These are phyloP conservation scores for Oryza brachyantha DNA, from an alignment of 176 grass and related monocot species.

Conservation along the genomic window DNA sequence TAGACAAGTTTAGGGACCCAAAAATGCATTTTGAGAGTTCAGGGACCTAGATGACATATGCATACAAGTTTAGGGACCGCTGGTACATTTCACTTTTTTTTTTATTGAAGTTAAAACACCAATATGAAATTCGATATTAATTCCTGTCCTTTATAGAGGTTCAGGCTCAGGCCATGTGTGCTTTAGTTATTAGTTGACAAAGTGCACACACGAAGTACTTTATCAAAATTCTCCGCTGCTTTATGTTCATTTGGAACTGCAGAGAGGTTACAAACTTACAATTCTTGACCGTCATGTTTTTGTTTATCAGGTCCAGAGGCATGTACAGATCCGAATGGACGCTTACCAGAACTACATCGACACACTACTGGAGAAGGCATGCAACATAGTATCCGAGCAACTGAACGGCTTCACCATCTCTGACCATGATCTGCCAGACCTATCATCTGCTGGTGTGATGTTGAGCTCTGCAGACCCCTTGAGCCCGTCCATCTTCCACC, in stretches of 20 bases:
- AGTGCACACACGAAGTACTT: neutral
- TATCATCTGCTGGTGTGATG: conserved; percentile 28
- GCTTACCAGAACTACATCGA: conserved; percentile 71
- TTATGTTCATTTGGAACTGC: neutral
- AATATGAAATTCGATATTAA: neutral
- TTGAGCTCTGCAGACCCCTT: conserved; percentile 39
- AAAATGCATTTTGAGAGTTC: no score
- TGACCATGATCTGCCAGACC: conserved; percentile 35
- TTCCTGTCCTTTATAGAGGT: neutral
- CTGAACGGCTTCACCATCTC: conserved; percentile 48
- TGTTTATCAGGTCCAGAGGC: conserved; percentile 64
- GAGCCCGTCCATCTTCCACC: conserved; percentile 43
- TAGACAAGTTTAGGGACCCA: no score
- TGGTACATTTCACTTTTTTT: no score
- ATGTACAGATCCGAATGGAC: conserved; percentile 72
- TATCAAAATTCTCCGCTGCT: neutral
- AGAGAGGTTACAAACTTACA: neutral
- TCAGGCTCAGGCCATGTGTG: neutral
- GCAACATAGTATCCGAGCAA: conserved; percentile 70
- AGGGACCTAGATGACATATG: no score
- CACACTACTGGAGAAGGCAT: conserved; percentile 68
- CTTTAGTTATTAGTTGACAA: neutral
- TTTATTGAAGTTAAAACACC: neutral
- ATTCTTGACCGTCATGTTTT: neutral
- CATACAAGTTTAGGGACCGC: no score